A percentile compares a stretch with the other conserved stretches of the same genome.
Evolutionary conservation across 2,329 filamentous ascomycete species (phyloP).

Genomic region (Hymenoscyphus fructigenus): DNA sequence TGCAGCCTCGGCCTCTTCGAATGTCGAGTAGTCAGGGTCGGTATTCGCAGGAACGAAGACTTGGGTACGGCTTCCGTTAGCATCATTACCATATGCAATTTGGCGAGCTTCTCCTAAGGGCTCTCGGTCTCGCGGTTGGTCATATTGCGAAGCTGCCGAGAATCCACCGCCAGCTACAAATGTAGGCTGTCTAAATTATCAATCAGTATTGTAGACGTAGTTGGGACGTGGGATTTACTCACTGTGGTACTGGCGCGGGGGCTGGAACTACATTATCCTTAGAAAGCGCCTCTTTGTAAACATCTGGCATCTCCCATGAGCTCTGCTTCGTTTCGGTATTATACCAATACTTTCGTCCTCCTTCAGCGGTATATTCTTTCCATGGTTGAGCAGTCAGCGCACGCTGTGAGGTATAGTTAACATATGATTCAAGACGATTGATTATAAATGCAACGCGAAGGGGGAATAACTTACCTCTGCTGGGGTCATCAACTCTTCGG

Average conservation of each 20-base stretch:
- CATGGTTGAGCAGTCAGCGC: constrained; percentile 81
- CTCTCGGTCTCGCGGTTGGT: constrained; percentile 40
- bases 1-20: constrained; percentile 88
- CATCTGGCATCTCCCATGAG: constrained; percentile 90
- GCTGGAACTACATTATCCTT: constrained; percentile 47
- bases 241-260: constrained; percentile 44
- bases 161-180: constrained; percentile 44
- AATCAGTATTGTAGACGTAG: constrained; percentile 13
- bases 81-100: constrained; percentile 56
- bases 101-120: constrained; percentile 56
- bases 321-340: constrained; percentile 90
- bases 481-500: constrained; percentile 80
- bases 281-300: constrained; percentile 72
- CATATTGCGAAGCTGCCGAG: constrained; percentile 35
- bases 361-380: constrained; percentile 87
- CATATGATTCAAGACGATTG: not conserved
- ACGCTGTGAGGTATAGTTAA: constrained; percentile 51
- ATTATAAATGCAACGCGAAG: constrained; percentile 21
- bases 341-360: constrained; percentile 92
- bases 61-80: constrained; percentile 48
- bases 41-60: constrained; percentile 61
- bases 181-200: constrained; percentile 34
- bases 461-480: constrained; percentile 62
- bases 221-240: constrained; percentile 32
- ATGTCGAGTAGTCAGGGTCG: constrained; percentile 75